Percentiles rank a stretch among this genome's conserved stretches.
These are phyloP conservation scores for Funneliformis geosporum DNA, from an alignment of 192 early-diverging fungal species.

Conservation along the genomic window DNA sequence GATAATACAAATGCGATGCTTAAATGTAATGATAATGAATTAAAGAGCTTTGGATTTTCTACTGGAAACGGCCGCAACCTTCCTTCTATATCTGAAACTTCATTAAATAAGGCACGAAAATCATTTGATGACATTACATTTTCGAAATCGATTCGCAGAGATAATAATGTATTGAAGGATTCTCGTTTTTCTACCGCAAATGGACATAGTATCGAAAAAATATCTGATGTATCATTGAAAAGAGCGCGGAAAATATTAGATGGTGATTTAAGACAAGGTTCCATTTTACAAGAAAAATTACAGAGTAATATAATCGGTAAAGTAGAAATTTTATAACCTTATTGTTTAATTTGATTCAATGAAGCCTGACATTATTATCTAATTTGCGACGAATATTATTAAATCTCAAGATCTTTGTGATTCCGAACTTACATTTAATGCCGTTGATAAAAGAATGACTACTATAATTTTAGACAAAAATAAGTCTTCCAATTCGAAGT, in stretches of 20 bases:
- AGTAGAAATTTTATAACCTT: background rate
- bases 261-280: background rate
- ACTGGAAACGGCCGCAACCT: background rate
- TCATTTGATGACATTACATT: background rate
- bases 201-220: background rate
- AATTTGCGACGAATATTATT: background rate
- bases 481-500: background rate
- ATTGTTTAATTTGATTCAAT: no score
- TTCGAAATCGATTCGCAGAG: background rate
- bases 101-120: background rate
- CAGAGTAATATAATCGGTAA: background rate
- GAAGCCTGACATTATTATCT: background rate
- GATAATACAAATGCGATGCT: background rate
- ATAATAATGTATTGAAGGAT: background rate
- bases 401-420: background rate
- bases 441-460: no score
- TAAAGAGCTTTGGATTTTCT: background rate
- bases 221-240: background rate
- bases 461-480: no score
- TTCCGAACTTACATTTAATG: background rate
- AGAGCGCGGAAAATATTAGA: background rate
- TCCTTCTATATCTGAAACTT: background rate
- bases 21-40: background rate
- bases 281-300: background rate
- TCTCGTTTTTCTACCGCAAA: background rate